Conservation (phyloP, 768 basidiomycete genomes). For the Hygrocybe coccinea region DNA sequence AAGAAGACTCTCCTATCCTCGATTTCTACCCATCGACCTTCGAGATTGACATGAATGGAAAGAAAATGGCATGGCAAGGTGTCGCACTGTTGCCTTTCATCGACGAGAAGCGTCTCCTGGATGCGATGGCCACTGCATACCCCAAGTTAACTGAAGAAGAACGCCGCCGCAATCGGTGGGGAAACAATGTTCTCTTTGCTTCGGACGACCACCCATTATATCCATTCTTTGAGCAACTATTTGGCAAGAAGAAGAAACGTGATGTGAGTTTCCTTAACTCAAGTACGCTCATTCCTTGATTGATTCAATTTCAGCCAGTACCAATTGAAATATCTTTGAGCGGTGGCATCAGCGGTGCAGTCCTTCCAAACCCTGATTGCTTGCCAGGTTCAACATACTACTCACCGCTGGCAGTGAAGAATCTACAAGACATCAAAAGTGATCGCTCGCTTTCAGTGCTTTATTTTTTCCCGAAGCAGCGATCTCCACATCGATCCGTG, state of each 20-base stretch:
- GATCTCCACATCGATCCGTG: conserved; percentile 78
- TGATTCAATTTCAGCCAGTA: conserved; percentile 52
- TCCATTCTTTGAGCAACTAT: conserved; percentile 81
- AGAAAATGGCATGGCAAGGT: conserved; percentile 99
- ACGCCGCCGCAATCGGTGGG: conserved; percentile 76
- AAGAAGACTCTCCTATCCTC: conserved; percentile 83
- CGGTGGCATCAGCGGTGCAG: conserved; percentile 73
- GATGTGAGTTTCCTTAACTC: conserved; percentile 50
- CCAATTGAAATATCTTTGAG: conserved; percentile 64
- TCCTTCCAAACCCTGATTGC: conserved; percentile 80
- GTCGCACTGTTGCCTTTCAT: conserved; percentile 97
- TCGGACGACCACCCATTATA: conserved; percentile 82
- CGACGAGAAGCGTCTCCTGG: conserved; percentile 74
- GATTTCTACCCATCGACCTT: conserved; percentile 94
- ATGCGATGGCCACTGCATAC: conserved; percentile 71
- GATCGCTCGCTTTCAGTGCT: conserved; percentile 83
- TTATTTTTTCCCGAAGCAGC: conserved; percentile 87
- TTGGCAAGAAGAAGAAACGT: conserved; percentile 79
- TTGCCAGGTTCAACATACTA: conserved; percentile 90
- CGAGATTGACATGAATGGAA: conserved; percentile 99
- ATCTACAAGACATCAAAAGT: conserved; percentile 74
- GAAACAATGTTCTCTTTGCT: conserved; percentile 77
- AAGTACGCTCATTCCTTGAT: conserved; percentile 10
- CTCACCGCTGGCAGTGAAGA: conserved; percentile 57
- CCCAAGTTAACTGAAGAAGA: conserved; percentile 76